Base-by-base conservation (phyloP, 1,139 yeast genomes). In the Meyerozyma elateridarum region DNA sequence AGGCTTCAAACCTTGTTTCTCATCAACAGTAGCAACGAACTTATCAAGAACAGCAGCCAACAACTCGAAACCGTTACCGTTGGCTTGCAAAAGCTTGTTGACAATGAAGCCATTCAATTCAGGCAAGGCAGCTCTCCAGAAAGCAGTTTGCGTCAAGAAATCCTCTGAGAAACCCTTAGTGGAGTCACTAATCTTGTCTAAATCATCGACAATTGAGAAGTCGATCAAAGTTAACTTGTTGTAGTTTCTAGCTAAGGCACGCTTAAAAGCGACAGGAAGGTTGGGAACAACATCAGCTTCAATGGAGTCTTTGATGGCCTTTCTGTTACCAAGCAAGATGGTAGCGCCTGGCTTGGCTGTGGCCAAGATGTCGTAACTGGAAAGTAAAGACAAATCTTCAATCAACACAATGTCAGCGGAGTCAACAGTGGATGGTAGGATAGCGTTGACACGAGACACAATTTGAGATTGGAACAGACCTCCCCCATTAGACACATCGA, bases 11-110 rank as follows among this genome's bases (percentile, higher is more conserved):
- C 73, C 78, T 8, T 57, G 40, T 46, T 62, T 59, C 29, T 69
- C 73, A 34, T 71, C 65, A 15, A 73, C 73, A 39, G 65, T 66
- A 35, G 66, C 69, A 41, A 81, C 72, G 34, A 85, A 76, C 44
- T 76, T 78, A 40, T 84, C 83, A 47, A 85, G 74, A 29, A 87
- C 93, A 12, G 89, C 82, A 17, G 89, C 93, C 45, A 85, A 73
- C 38, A 85, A 70, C 59, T 85, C 96, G 40, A 85, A 83, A 38
- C 80, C 87, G 37, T 82, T 75, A 35, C 95, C 93, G 42, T 81
- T 80, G 15, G 94, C 82, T 52, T 81, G 85, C 52, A 83, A 76
- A 47, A 87, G 75, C 57, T 81, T 82, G 57, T 85, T 82, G 38
- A 85, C 88, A 45, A 83, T 72, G 29, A 79, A 79, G 31, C 79